phyloP scores from a whole-genome alignment of 306 rosid genomes.

The Geum urbanum region DNA sequence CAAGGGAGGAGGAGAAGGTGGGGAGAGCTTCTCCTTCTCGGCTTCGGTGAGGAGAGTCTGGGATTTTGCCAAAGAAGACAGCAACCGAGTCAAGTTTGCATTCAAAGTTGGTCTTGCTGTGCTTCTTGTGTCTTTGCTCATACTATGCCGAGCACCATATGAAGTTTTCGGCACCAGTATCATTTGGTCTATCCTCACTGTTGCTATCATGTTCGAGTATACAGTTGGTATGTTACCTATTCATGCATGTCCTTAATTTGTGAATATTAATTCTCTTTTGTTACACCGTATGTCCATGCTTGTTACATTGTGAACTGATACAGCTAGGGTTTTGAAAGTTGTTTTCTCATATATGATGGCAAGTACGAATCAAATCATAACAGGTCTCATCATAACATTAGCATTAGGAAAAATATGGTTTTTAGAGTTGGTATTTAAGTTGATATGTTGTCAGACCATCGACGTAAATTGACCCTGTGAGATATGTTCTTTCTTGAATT shows the following conservation, averaged over 20 bases:
- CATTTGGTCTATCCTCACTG: slow-evolving; percentile 79
- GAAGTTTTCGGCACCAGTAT: slow-evolving; percentile 52
- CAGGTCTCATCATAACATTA: too few species aligned
- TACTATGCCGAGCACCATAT: slow-evolving; percentile 58
- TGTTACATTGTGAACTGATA: not conserved
- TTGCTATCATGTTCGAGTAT: slow-evolving; percentile 67
- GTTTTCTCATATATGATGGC: too few species aligned
- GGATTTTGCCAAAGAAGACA: slow-evolving; percentile 53
- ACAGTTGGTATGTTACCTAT: slow-evolving; percentile 56
- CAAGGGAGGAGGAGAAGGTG: not conserved
- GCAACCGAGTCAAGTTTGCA: slow-evolving; percentile 48
- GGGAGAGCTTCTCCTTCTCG: slow-evolving; percentile 8
- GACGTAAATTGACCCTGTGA: not conserved
- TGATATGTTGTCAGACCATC: not conserved
- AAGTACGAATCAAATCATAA: too few species aligned
- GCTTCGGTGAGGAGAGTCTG: slow-evolving; percentile 38
- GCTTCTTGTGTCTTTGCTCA: slow-evolving; percentile 58
- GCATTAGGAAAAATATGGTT: too few species aligned
- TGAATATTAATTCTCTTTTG: not conserved
- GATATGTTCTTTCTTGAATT: too few species aligned
- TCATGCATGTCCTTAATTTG: not conserved
- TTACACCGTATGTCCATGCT: not conserved
- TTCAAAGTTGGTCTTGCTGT: slow-evolving; percentile 68
- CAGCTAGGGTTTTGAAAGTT: not conserved
- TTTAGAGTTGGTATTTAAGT: too few species aligned